Percentiles rank a stretch among this genome's conserved stretches.
phyloP scores from a whole-genome alignment of 805 yeast genomes.

The Yamadazyma philogaea region DNA sequence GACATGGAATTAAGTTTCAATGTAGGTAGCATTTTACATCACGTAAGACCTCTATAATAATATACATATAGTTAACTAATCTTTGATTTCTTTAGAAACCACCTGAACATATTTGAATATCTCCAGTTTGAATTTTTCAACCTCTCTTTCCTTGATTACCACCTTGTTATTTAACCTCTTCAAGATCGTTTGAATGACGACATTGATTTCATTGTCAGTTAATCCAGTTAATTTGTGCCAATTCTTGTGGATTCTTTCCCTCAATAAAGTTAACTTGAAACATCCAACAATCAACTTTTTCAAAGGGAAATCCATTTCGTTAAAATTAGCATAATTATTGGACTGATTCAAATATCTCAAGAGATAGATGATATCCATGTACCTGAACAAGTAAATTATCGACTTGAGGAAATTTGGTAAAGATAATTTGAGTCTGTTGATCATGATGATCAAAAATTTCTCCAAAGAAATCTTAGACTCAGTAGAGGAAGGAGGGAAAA shows the following conservation, averaged over 20 bases:
- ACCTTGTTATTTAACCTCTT: slow-evolving; percentile 41
- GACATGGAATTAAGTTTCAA: no score
- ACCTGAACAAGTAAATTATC: slow-evolving; percentile 41
- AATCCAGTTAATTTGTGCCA: slow-evolving; percentile 40
- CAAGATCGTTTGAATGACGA: slow-evolving; percentile 33
- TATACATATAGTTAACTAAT: slow-evolving; percentile 7
- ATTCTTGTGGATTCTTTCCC: slow-evolving; percentile 27
- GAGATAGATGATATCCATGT: slow-evolving; percentile 45
- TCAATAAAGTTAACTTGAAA: slow-evolving; percentile 35
- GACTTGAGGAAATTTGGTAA: slow-evolving; percentile 39
- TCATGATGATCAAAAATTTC: slow-evolving; percentile 35
- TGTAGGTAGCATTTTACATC: not conserved
- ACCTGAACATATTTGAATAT: slow-evolving; percentile 41
- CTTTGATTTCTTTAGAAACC: slow-evolving; percentile 28
- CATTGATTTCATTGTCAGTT: slow-evolving; percentile 31
- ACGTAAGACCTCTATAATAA: slow-evolving; percentile 1
- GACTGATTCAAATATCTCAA: slow-evolving; percentile 45
- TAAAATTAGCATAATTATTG: slow-evolving; percentile 42
- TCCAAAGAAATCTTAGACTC: slow-evolving; percentile 36
- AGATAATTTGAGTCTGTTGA: slow-evolving; percentile 35
- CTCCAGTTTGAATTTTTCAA: slow-evolving; percentile 36
- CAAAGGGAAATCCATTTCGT: slow-evolving; percentile 42
- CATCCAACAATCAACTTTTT: slow-evolving; percentile 42
- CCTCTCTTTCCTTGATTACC: slow-evolving; percentile 34
- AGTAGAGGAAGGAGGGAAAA: slow-evolving; percentile 39